Evolutionary conservation across 495 filamentous ascomycete species (phyloP), one percentile per base, ranked within the genome.

Genomic region (Rhypophila decipiens): DNA sequence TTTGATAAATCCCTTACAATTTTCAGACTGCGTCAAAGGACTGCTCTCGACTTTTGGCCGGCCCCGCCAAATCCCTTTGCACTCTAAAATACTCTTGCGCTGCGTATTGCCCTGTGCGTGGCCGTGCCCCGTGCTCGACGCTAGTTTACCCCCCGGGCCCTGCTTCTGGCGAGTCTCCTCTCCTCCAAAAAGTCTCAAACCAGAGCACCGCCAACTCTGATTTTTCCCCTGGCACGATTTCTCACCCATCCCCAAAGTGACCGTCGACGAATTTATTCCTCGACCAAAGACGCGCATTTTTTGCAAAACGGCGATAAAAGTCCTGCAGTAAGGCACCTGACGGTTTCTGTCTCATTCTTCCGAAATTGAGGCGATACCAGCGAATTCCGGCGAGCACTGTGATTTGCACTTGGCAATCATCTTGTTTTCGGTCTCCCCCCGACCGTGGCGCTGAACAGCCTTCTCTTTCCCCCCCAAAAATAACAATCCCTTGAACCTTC

Each of bases 141-240:
- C n/a, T 53, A 53, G 43, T 47, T 53, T 52, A 44, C 52, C 57
- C 53, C 47, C 33, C 24, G n/a, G 53, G 47, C 50, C 41, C 5
- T 33, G 29, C 13, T 13, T 33, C 29, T 33, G 13, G 9, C 35
- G 8, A 9, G 35, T 37, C 41, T 13, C 54, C 43, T 47, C 51
- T 54, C 52, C 59, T 60, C 55, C 61, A 55, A 55, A n/a, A 58
- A 55, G 49, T 60, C 56, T 54, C 55, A 51, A 57, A 54, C 54
- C 42, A 52, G n/a, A 52, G 49, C 50, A 49, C 52, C 51, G 44
- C 53, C 46, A 52, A 60, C 59, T 50, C 39, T 34, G 46, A 52
- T 48, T 51, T 49, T 65, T 61, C 55, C 52, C 42, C 50, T 46
- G 53, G 48, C 58, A 24, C 44, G 57, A 48, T 54, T 38, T 59